A percentile compares a stretch with the other conserved stretches of the same genome.
Conservation (phyloP, 257 asterid species). For the Leptodermis oblonga region DNA sequence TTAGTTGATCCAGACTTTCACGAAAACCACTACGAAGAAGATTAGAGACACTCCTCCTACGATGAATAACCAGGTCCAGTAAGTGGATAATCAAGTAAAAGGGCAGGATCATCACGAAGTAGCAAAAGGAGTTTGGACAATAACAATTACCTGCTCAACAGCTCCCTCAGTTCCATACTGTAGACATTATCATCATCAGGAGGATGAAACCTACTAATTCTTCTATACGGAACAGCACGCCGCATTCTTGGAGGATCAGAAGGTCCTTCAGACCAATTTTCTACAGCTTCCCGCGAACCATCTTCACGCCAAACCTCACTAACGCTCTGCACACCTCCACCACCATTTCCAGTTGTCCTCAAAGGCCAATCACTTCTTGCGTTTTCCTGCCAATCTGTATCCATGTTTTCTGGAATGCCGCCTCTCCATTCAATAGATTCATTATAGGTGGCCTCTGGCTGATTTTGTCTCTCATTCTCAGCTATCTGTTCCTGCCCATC, state of each 20-base stretch:
- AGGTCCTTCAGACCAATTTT: conserved; percentile 71
- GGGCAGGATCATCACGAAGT: conserved; percentile 7
- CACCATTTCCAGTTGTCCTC: conserved; percentile 37
- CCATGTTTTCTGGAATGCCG: conserved; percentile 33
- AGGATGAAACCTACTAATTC: conserved; percentile 72
- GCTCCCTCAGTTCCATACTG: conserved; percentile 98
- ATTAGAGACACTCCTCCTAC: conserved; percentile 95
- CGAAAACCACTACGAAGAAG: conserved; percentile 95
- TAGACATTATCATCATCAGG: conserved; percentile 93
- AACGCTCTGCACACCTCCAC: conserved; percentile 40
- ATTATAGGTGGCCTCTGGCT: conserved; percentile 25
- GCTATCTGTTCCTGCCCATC: conserved; percentile 41
- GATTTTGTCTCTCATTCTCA: conserved; percentile 44
- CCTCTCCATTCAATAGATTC: conserved; percentile 41
- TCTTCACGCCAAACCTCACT: conserved; percentile 52
- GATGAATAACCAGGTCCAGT: conserved; percentile 17
- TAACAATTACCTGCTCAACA: conserved; percentile 69
- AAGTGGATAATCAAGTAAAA: conserved; percentile 15
- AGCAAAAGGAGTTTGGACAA: background rate
- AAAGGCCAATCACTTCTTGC: conserved; percentile 41
- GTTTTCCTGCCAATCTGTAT: conserved; percentile 43
- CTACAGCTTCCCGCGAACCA: conserved; percentile 59
- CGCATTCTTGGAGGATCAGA: conserved; percentile 77
- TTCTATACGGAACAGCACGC: conserved; percentile 45
- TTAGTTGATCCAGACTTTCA: conserved; percentile 82